These are phyloP conservation scores for Russula ochroleuca DNA, from an alignment of 768 basidiomycete species.

Conservation along the genomic window DNA sequence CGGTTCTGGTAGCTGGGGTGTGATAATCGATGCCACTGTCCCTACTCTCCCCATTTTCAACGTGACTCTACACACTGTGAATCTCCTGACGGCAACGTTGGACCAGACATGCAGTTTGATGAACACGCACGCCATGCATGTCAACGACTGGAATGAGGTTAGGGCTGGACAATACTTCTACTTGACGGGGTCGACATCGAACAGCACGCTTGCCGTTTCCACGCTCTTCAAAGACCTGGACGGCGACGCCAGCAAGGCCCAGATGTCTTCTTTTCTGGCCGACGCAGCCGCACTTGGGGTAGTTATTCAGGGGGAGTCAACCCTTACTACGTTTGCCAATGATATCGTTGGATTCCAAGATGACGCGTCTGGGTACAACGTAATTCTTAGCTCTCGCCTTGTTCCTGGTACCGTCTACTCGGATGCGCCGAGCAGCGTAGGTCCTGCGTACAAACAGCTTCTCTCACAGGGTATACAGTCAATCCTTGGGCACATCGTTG, in stretches of 20 bases:
- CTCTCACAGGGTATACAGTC: constrained; percentile 10
- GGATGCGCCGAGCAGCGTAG: constrained; percentile 8
- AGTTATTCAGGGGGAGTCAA: constrained; percentile 12
- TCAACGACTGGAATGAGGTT: constrained; percentile 10
- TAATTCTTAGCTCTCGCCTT: constrained; percentile 24
- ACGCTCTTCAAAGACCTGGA: constrained; percentile 29
- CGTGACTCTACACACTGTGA: constrained; percentile 30
- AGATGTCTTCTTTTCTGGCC: constrained; percentile 19
- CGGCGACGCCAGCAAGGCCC: constrained; percentile 22
- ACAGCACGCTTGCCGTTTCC: constrained; percentile 12
- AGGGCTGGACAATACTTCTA: constrained; percentile 32
- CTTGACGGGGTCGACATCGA: constrained; percentile 26
- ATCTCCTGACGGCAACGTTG: constrained; percentile 34
- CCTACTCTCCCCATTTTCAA: constrained; percentile 37
- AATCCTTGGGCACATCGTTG: constrained; percentile 14
- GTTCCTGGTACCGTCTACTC: constrained; percentile 13
- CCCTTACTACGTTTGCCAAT: constrained; percentile 10
- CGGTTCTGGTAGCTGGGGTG: constrained; percentile 37
- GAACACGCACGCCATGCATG: constrained; percentile 26
- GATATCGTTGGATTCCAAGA: constrained; percentile 16
- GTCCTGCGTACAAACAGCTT: constrained; percentile 14
- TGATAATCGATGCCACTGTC: constrained; percentile 38
- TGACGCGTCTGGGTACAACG: constrained; percentile 17
- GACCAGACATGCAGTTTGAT: constrained; percentile 40
- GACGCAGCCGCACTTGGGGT: constrained; percentile 26